These are phyloP conservation scores for Pleurotus citrinopileatus DNA, from an alignment of 768 basidiomycete genomes.

Conservation along the genomic window DNA sequence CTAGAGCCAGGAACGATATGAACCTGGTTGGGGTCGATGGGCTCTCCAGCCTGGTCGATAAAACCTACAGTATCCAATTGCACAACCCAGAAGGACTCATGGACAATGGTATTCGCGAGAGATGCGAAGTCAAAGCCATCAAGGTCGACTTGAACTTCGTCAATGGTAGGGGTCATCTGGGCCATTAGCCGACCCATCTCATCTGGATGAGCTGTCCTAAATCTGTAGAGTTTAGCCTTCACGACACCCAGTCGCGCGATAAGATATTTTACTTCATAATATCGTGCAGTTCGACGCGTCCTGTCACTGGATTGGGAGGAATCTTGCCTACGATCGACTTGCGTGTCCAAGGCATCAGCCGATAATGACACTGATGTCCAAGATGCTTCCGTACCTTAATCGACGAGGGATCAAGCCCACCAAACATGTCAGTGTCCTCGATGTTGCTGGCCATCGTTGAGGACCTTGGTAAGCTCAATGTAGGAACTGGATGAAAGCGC, in stretches of 20 bases:
- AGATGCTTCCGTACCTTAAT: too few relatives aligned
- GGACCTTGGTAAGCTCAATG: too few relatives aligned
- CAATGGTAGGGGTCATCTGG: conserved; percentile 13
- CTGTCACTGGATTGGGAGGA: conserved; percentile 20
- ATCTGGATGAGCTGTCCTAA: conserved; percentile 21
- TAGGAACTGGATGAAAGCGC: too few relatives aligned
- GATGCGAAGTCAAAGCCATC: conserved; percentile 19
- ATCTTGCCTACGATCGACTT: conserved; percentile 14
- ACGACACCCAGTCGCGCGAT: too few relatives aligned
- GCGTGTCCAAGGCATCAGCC: not conserved
- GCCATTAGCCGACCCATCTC: conserved; percentile 20
- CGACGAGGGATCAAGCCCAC: too few relatives aligned
- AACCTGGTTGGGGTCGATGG: conserved; percentile 14
- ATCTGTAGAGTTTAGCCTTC: conserved; percentile 15
- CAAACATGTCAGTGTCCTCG: not conserved
- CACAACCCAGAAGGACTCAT: conserved; percentile 29
- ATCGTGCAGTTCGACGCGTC: conserved; percentile 20
- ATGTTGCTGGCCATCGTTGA: too few relatives aligned
- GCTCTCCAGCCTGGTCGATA: conserved; percentile 16
- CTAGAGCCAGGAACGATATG: conserved; percentile 16
- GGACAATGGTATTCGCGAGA: conserved; percentile 20
- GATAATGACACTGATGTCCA: not conserved
- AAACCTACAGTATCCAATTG: conserved; percentile 28
- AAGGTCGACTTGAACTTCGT: conserved; percentile 18
- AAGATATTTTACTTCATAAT: conserved; percentile 23